Evolutionary conservation across 805 yeast species (phyloP), one percentile per base, ranked within the genome.

Genomic region (Metschnikowia hibisci): DNA sequence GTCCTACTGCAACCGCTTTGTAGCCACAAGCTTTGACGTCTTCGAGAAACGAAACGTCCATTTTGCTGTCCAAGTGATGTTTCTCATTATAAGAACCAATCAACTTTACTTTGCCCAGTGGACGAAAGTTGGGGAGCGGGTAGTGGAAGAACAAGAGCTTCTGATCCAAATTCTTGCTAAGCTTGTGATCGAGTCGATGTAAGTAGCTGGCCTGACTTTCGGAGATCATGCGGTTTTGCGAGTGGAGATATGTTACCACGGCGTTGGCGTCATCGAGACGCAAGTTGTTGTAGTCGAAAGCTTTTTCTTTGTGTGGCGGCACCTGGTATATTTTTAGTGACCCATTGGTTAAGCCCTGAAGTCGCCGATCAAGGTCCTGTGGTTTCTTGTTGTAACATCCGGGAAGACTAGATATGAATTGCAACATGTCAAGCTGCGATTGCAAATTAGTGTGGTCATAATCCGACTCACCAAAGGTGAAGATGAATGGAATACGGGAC

Each of bases 91-190:
- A 70, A 4, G 53, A 32, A 2, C 75, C 74, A n/a, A 70, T 57
- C 34, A 70, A 55, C 45, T 62, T 56, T 49, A 67, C 67, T 32
- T 54, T 57, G 1, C 74, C 74, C 20, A 27, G 41, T 2, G 75
- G 75, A 23, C 75, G 56, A 50, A 60, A 69, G 53, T 68, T 67
- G 4, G 74, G 73, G 11, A 70, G 55, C 4, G 75, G 74, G 46
- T 63, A 61, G 51, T 70, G 74, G 51, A 66, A 59, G 44, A 70
- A 68, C 5, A 64, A 46, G 18, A 70, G 50, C 50, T 64, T 67
- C 48, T 55, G 63, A 12, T 43, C 45, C 26, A 50, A 47, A 13
- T 40, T 29, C 11, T 35, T 20, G 27, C 43, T 39, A 13, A 32
- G 23, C 29, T 39, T 40, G 35, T 45, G 50, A n/a, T 34, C 31